phyloP scores from a whole-genome alignment of 2,329 filamentous ascomycete genomes.

The Colletotrichum simmondsii region DNA sequence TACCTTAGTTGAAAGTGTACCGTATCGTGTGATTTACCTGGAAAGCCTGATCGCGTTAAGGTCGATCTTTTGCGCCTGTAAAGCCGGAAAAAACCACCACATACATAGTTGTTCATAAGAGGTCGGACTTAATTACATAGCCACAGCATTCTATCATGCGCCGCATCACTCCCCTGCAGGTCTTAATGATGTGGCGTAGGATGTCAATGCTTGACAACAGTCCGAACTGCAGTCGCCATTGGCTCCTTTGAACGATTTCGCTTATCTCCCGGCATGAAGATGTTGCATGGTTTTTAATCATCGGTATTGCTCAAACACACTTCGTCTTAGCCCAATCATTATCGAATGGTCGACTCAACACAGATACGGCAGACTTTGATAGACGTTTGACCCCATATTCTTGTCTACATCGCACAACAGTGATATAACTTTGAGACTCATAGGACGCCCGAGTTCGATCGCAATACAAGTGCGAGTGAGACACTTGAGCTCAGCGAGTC shows the following conservation, averaged over 20 bases:
- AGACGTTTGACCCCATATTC: neutral
- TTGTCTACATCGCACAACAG: neutral
- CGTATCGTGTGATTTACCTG: too few relatives aligned
- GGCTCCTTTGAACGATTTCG: constrained; percentile 5
- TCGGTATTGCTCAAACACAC: constrained; percentile 15
- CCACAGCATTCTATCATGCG: neutral
- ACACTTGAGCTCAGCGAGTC: too few relatives aligned
- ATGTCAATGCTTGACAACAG: neutral
- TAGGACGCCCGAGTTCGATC: too few relatives aligned
- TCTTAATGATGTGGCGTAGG: neutral
- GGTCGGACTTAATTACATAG: neutral
- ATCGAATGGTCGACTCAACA: neutral
- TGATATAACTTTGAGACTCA: neutral
- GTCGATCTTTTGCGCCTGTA: too few relatives aligned
- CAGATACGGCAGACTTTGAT: neutral
- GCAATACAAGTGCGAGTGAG: too few relatives aligned
- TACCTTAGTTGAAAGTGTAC: too few relatives aligned
- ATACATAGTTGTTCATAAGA: neutral
- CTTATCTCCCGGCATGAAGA: constrained; percentile 26
- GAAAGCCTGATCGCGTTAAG: too few relatives aligned
- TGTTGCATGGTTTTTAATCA: constrained; percentile 15
- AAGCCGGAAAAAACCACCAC: too few relatives aligned
- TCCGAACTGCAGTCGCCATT: constrained; percentile 19
- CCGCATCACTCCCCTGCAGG: neutral
- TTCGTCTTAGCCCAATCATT: neutral